Evolutionary conservation across 1,284 basidiomycete species (phyloP).

Genomic region (Psilocybe mexicana): DNA sequence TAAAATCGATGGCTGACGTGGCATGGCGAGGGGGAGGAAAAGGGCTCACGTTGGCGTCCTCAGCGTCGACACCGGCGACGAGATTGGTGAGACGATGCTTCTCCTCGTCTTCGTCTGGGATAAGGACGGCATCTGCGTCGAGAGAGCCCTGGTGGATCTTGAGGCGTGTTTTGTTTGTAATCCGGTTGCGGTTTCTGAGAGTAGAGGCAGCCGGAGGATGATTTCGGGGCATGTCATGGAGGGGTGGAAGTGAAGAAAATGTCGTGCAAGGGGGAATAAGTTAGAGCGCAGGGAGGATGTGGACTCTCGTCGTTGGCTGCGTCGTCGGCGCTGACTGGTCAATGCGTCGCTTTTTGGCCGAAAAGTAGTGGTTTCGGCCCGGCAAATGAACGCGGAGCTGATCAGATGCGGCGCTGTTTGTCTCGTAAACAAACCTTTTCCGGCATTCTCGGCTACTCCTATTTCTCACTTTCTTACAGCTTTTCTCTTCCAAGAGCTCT

Average conservation of each 20-base stretch:
- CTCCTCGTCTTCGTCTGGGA: constrained; percentile 82
- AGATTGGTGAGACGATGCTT: constrained; percentile 59
- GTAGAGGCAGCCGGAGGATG: constrained; percentile 70
- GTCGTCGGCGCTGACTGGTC: constrained; percentile 39
- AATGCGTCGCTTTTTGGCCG: constrained; percentile 46
- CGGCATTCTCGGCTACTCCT: constrained; percentile 20
- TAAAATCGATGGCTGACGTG: constrained; percentile 35
- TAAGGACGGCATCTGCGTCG: constrained; percentile 75
- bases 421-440: constrained; percentile 35
- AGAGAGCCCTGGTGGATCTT: constrained; percentile 78
- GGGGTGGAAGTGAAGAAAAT: constrained; percentile 24
- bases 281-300: constrained; percentile 22
- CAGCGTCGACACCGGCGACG: constrained; percentile 75
- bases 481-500: constrained; percentile 9
- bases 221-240: constrained; percentile 82
- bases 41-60: constrained; percentile 81
- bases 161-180: constrained; percentile 90
- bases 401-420: constrained; percentile 39
- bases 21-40: constrained; percentile 31
- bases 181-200: constrained; percentile 81
- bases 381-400: constrained; percentile 37
- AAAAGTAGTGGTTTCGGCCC: constrained; percentile 39
- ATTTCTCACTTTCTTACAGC: constrained; percentile 8
- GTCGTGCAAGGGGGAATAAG: constrained; percentile 29
- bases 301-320: constrained; percentile 34